Conservation (phyloP, 2,329 filamentous ascomycete species). For the Colletotrichum brevisporum region DNA sequence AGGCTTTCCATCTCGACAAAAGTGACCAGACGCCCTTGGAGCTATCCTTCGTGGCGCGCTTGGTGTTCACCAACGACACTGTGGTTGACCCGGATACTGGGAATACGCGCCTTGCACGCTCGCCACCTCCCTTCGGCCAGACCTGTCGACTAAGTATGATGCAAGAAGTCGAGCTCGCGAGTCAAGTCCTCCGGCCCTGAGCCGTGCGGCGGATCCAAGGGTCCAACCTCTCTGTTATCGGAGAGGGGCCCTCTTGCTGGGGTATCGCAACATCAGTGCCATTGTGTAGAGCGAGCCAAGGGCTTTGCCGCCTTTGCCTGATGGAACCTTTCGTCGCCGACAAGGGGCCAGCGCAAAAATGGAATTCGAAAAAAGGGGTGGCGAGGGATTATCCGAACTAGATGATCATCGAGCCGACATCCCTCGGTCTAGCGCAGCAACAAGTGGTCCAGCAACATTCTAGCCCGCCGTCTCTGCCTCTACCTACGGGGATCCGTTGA, state of each 20-base stretch:
- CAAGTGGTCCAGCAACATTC: slow-evolving; percentile 32
- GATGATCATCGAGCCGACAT: slow-evolving; percentile 37
- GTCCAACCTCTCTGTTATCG: slow-evolving; percentile 36
- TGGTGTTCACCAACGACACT: slow-evolving; percentile 7
- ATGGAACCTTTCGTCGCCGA: slow-evolving; percentile 21
- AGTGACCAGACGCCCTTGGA: slow-evolving; percentile 4
- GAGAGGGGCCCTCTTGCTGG: slow-evolving; percentile 17
- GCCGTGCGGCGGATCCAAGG: slow-evolving; percentile 34
- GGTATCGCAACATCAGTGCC: slow-evolving; percentile 21
- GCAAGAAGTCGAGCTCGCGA: slow-evolving; percentile 37
- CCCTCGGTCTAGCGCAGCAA: slow-evolving; percentile 29
- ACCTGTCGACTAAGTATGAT: slow-evolving; percentile 30
- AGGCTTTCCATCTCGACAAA: background rate
- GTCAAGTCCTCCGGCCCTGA: slow-evolving; percentile 38
- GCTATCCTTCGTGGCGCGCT: slow-evolving; percentile 20
- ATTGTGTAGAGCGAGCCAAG: slow-evolving; percentile 14
- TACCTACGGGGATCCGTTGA: slow-evolving; percentile 28
- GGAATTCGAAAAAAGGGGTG: slow-evolving; percentile 32
- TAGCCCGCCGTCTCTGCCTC: slow-evolving; percentile 27
- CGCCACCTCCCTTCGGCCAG: slow-evolving; percentile 2
- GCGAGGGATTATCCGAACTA: slow-evolving; percentile 35
- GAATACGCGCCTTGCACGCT: background rate
- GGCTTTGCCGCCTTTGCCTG: slow-evolving; percentile 39
- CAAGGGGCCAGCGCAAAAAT: slow-evolving; percentile 18
- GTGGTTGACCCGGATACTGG: slow-evolving; percentile 21